phyloP scores from a whole-genome alignment of 2,329 filamentous ascomycete species.

The Byssothecium circinans region DNA sequence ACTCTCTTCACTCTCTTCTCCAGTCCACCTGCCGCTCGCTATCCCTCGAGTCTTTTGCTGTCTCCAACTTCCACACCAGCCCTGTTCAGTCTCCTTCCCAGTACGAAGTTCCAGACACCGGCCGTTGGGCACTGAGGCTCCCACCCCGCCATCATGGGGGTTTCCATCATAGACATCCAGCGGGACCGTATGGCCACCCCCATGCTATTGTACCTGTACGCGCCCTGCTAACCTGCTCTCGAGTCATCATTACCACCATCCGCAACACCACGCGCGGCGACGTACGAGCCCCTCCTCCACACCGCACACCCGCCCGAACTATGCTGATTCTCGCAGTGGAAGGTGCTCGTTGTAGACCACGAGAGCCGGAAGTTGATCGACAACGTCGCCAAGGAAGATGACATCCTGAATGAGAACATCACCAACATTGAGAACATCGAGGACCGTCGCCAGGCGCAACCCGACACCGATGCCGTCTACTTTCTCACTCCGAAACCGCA shows the following conservation, averaged over 20 bases:
- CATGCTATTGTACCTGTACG: not conserved
- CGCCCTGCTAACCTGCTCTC: slow-evolving; percentile 17
- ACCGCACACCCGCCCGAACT: slow-evolving; percentile 8
- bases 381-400: slow-evolving; percentile 91
- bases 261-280: slow-evolving; percentile 79
- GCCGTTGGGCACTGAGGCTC: not conserved
- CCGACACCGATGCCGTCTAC: slow-evolving; percentile 93
- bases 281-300: slow-evolving; percentile 55
- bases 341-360: slow-evolving; percentile 89
- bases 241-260: slow-evolving; percentile 74
- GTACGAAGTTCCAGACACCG: not conserved
- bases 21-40: not conserved
- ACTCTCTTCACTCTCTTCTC: not conserved
- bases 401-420: slow-evolving; percentile 94
- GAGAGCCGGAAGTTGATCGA: slow-evolving; percentile 82
- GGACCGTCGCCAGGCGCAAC: slow-evolving; percentile 77
- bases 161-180: slow-evolving; percentile 84
- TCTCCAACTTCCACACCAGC: not conserved
- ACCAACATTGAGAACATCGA: slow-evolving; percentile 96
- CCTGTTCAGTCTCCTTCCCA: not conserved
- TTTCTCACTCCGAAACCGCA: slow-evolving; percentile 82
- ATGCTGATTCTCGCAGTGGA: slow-evolving; percentile 70
- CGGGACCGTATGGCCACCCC: slow-evolving; percentile 61
- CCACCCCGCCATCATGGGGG: slow-evolving; percentile 65
- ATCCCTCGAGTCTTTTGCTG: not conserved